Evolutionary conservation across 768 basidiomycete species (phyloP).

Genomic region (Leccinum subtestaceum): DNA sequence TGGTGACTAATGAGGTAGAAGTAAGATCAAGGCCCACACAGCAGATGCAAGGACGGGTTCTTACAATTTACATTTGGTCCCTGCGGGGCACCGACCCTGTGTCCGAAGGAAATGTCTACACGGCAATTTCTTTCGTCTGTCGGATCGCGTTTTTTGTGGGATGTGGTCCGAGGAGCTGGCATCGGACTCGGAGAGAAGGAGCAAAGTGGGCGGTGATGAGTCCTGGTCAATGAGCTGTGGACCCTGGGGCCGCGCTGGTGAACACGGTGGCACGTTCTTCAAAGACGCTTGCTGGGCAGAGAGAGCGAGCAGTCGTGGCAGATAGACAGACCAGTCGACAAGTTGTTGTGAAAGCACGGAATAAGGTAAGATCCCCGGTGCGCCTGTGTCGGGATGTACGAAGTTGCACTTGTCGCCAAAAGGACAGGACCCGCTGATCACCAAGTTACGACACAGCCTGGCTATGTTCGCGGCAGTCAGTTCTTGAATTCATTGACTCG

Average conservation of each 20-base stretch:
- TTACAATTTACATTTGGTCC: constrained; percentile 42
- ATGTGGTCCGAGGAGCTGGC: constrained; percentile 12
- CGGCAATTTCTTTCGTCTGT: constrained; percentile 32
- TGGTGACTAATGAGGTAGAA: constrained; percentile 15
- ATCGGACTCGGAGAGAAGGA: constrained; percentile 24
- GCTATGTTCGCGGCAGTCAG: constrained; percentile 24
- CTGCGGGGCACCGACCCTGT: constrained; percentile 42
- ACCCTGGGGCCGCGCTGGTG: constrained; percentile 7
- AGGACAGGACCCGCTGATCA: constrained; percentile 35
- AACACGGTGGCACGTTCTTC: constrained; percentile 1
- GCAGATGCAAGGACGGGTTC: constrained; percentile 11
- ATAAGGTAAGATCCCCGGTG: constrained; percentile 9
- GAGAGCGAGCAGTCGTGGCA: constrained; percentile 15
- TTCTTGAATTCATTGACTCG: not conserved
- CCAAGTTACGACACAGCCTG: constrained; percentile 36
- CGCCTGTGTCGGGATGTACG: constrained; percentile 27
- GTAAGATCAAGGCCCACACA: not conserved
- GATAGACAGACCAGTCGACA: constrained; percentile 17
- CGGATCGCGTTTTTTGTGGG: not conserved
- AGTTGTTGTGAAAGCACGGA: constrained; percentile 16
- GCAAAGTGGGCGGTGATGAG: constrained; percentile 17
- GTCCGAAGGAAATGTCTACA: constrained; percentile 43
- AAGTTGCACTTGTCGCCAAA: constrained; percentile 40
- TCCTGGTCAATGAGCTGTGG: constrained; percentile 19
- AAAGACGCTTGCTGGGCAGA: constrained; percentile 4